Evolutionary conservation across 352 stramenopile species (phyloP).

Genomic region (Globisporangium spiculum): DNA sequence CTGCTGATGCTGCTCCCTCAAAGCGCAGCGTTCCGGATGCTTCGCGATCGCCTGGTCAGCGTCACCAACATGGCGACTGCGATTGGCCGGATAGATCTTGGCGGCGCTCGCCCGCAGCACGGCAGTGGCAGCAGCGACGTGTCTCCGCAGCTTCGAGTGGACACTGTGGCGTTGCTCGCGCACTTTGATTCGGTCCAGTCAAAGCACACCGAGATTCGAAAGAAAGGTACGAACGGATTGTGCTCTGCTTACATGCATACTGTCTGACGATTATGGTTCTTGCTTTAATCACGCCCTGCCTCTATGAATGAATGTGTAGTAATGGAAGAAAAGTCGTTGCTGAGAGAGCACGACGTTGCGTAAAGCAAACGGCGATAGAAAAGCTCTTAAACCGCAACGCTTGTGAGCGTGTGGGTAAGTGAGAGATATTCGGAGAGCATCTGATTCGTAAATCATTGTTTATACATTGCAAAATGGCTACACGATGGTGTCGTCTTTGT

Average conservation of each 20-base stretch:
- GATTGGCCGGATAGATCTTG: slow-evolving; percentile 76
- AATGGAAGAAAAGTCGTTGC: slow-evolving; percentile 68
- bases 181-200: slow-evolving; percentile 76
- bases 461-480: background rate
- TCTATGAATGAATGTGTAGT: slow-evolving; percentile 17
- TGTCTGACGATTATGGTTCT: background rate
- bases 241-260: background rate
- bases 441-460: slow-evolving; percentile 1
- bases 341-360: slow-evolving; percentile 37
- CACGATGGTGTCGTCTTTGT: background rate
- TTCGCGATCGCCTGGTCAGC: slow-evolving; percentile 79
- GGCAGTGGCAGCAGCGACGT: slow-evolving; percentile 20
- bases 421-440: background rate
- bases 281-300: background rate
- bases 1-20: slow-evolving; percentile 98
- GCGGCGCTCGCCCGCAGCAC: slow-evolving; percentile 21
- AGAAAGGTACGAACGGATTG: slow-evolving; percentile 44
- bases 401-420: background rate
- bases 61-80: slow-evolving; percentile 87
- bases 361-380: slow-evolving; percentile 3
- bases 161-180: slow-evolving; percentile 52
- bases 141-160: slow-evolving; percentile 27
- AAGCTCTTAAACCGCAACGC: background rate
- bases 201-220: slow-evolving; percentile 65
- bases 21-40: slow-evolving; percentile 79